Evolutionary conservation across 352 stramenopile genomes (phyloP), one percentile per base, ranked within the genome.

Genomic region (Phytopythium aichiense): DNA sequence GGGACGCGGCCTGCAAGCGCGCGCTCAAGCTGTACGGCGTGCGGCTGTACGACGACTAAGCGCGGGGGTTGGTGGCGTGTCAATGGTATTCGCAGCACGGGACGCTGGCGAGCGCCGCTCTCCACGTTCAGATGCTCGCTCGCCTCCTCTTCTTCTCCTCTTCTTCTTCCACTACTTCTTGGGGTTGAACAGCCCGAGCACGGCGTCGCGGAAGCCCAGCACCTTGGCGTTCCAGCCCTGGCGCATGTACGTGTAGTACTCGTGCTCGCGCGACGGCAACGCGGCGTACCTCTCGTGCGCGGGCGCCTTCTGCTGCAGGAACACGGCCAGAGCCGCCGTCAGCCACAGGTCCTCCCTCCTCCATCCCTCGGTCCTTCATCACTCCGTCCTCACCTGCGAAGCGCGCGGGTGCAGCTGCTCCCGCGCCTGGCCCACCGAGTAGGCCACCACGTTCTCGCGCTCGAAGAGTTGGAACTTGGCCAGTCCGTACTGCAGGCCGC

Each of bases 241-340:
- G 51, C 84, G 81, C 46, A 91, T 59, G 67, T 71, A 76, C 72
- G 81, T 87, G 70, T 92, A 92, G 71, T 90, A 92, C 74, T 91
- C 84, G 66, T 92, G 84, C 69, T 92, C 84, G 33, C 71, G 79
- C 66, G 74, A 88, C 33, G 77, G 81, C 59, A 92, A 61, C 38
- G 76, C 54, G 56, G 79, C 77, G 65, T 92, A 92, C 46, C 81
- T 74, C 63, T 85, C 68, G 56, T 86, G 57, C 45, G 45, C 65
- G 13, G 57, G 53, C 52, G 50, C 74, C 48, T 72, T 68, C 1
- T 61, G 42, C 72, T 79, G 55, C 35, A 54, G 31, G 25, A 55
- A 23, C 16, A 13, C 50, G n/a, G 22, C 30, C 22, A 54, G 63
- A 35, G 12, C 52, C 6, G 57, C 45, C 18, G 22, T 57, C 12